phyloP scores from a whole-genome alignment of 768 basidiomycete genomes.

The Tricholoma terreum region DNA sequence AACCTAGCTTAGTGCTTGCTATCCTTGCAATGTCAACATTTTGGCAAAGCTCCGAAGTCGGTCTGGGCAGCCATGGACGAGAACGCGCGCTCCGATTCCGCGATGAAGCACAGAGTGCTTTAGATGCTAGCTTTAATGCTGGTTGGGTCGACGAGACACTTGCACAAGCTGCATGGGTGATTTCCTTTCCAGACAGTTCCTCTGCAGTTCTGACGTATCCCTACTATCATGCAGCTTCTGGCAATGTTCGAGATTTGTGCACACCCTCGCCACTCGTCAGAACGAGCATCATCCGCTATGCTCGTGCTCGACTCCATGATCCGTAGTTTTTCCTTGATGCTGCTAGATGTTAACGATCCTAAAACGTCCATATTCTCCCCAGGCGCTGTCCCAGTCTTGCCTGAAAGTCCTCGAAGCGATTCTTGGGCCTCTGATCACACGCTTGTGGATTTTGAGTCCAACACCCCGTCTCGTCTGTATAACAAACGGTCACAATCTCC shows the following conservation, averaged over 20 bases:
- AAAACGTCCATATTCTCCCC: constrained; percentile 46
- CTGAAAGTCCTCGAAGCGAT: constrained; percentile 11
- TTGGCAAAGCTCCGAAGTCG: constrained; percentile 66
- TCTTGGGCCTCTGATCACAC: constrained; percentile 21
- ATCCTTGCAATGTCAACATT: constrained; percentile 65
- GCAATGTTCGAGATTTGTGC: constrained; percentile 71
- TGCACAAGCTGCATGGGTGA: constrained; percentile 75
- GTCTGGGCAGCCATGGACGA: constrained; percentile 47
- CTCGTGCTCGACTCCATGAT: constrained; percentile 67
- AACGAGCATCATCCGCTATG: constrained; percentile 56
- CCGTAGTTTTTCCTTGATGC: constrained; percentile 54
- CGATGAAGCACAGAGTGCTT: constrained; percentile 64
- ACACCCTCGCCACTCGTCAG: constrained; percentile 56
- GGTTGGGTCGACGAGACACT: constrained; percentile 73
- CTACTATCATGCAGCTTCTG: constrained; percentile 43
- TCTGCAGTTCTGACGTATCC: neutral
- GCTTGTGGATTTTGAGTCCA: constrained; percentile 15
- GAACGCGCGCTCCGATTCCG: constrained; percentile 56
- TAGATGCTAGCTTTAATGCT: constrained; percentile 69
- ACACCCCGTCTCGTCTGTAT: constrained; percentile 5
- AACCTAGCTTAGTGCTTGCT: constrained; percentile 64
- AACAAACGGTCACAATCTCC: constrained; percentile 6
- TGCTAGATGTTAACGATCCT: constrained; percentile 57
- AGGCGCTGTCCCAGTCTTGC: constrained; percentile 48
- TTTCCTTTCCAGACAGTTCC: constrained; percentile 14